Evolutionary conservation across 805 yeast genomes (phyloP).

Genomic region (Cyberlindnera saturnus): DNA sequence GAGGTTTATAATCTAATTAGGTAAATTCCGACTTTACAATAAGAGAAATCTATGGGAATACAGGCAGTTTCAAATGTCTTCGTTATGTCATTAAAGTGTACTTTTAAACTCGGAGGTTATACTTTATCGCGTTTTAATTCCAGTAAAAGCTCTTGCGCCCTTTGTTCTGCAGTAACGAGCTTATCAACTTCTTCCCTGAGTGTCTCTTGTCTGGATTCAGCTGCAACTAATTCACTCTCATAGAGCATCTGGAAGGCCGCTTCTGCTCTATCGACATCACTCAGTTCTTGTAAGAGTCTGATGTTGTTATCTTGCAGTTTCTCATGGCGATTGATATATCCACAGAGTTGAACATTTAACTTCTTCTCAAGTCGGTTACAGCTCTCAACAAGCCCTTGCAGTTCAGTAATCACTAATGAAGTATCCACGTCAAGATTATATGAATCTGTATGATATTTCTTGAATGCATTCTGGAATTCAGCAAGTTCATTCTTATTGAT

Average conservation of each 20-base stretch:
- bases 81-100: too few species aligned
- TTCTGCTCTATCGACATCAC: slow-evolving; percentile 18
- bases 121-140: slow-evolving; percentile 5
- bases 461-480: slow-evolving; percentile 9
- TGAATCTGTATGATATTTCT: slow-evolving; percentile 1
- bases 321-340: slow-evolving; percentile 9
- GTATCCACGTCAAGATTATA: not conserved
- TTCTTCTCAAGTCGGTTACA: slow-evolving; percentile 15
- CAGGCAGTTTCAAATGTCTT: too few species aligned
- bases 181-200: slow-evolving; percentile 21
- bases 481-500: slow-evolving; percentile 4
- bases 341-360: slow-evolving; percentile 7
- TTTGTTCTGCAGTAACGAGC: slow-evolving; percentile 18
- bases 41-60: too few species aligned
- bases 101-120: too few species aligned
- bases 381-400: slow-evolving; percentile 9
- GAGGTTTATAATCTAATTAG: not conserved
- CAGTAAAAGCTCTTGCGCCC: slow-evolving; percentile 17
- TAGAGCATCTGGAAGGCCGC: slow-evolving; percentile 18
- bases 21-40: not conserved
- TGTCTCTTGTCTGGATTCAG: slow-evolving; percentile 8
- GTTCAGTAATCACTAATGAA: slow-evolving; percentile 4
- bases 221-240: slow-evolving; percentile 10
- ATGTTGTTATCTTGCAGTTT: slow-evolving; percentile 8
- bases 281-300: slow-evolving; percentile 9